A percentile compares a stretch with the other conserved stretches of the same genome.
These are phyloP conservation scores for Scheffersomyces illinoinensis DNA, from an alignment of 1,139 yeast genomes.

Conservation along the genomic window DNA sequence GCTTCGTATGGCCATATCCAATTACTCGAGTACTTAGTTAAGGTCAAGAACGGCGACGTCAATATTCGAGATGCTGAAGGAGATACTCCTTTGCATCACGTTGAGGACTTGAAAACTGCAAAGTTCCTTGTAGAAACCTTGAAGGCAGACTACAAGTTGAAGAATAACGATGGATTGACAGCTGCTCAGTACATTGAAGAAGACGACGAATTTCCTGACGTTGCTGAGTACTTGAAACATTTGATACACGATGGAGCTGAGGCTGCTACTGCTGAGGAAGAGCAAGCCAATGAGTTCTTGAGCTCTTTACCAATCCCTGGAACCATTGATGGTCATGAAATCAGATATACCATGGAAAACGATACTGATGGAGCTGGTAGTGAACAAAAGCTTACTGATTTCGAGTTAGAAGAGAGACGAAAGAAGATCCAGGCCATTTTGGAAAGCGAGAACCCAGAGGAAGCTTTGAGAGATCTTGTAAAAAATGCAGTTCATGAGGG, in stretches of 20 bases:
- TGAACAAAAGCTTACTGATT: slow-evolving; percentile 19
- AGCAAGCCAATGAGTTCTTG: slow-evolving; percentile 14
- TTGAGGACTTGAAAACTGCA: slow-evolving; percentile 71
- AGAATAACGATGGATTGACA: slow-evolving; percentile 74
- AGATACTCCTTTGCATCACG: slow-evolving; percentile 93
- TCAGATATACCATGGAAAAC: slow-evolving; percentile 57
- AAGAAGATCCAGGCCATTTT: slow-evolving; percentile 68
- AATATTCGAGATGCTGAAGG: slow-evolving; percentile 87
- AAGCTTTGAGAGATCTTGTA: slow-evolving; percentile 68
- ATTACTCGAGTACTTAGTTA: slow-evolving; percentile 58
- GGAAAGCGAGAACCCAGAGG: slow-evolving; percentile 77
- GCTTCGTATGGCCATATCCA: slow-evolving; percentile 86
- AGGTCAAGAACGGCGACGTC: slow-evolving; percentile 66
- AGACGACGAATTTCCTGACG: slow-evolving; percentile 83
- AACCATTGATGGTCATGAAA: slow-evolving; percentile 49
- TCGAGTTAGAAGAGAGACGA: slow-evolving; percentile 56
- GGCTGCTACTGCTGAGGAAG: slow-evolving; percentile 7
- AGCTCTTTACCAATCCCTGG: slow-evolving; percentile 44
- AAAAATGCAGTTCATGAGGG: slow-evolving; percentile 63
- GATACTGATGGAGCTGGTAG: slow-evolving; percentile 35
- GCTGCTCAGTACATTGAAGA: slow-evolving; percentile 72
- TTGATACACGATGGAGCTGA: slow-evolving; percentile 40
- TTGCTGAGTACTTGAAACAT: slow-evolving; percentile 60
- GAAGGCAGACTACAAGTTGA: slow-evolving; percentile 62
- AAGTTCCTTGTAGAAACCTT: slow-evolving; percentile 62